Conservation (phyloP, 768 basidiomycete genomes). For the Collybiopsis luxurians region DNA sequence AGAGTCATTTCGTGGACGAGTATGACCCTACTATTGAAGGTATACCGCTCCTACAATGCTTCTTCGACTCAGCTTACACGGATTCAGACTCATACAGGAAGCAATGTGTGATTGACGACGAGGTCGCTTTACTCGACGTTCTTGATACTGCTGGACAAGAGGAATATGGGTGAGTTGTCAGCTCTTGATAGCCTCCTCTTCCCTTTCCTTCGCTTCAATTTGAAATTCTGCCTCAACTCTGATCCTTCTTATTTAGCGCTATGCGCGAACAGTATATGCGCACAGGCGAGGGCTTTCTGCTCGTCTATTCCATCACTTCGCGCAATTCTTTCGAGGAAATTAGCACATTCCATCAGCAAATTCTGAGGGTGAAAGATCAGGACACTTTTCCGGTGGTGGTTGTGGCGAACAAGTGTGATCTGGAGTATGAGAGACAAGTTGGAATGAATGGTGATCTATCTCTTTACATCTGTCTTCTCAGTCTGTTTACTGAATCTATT, state of each 20-base stretch:
- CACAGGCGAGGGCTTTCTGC: constrained; percentile 95
- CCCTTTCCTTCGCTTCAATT: not conserved
- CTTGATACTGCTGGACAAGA: constrained; percentile 98
- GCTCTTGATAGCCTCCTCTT: not conserved
- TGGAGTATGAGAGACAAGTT: constrained; percentile 95
- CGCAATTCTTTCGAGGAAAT: constrained; percentile 98
- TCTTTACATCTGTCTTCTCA: not conserved
- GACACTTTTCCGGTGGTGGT: constrained; percentile 94
- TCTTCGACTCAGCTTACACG: not conserved
- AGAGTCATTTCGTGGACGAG: constrained; percentile 91
- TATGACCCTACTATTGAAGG: constrained; percentile 96
- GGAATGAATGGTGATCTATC: constrained; percentile 74
- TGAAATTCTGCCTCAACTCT: too few species aligned
- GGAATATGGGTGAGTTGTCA: constrained; percentile 91
- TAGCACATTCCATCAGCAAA: constrained; percentile 93
- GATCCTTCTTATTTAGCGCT: constrained; percentile 49
- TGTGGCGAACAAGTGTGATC: constrained; percentile 97
- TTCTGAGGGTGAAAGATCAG: constrained; percentile 94
- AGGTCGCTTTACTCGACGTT: constrained; percentile 95
- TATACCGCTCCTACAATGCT: constrained; percentile 23
- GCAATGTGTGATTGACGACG: constrained; percentile 97
- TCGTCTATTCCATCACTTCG: constrained; percentile 98
- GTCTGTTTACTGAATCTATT: not conserved
- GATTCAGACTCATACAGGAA: constrained; percentile 91
- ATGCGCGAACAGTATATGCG: constrained; percentile 99